These are phyloP conservation scores for Arabidopsis hybrid DNA, from an alignment of 441 rosid genomes.

Conservation along the genomic window DNA sequence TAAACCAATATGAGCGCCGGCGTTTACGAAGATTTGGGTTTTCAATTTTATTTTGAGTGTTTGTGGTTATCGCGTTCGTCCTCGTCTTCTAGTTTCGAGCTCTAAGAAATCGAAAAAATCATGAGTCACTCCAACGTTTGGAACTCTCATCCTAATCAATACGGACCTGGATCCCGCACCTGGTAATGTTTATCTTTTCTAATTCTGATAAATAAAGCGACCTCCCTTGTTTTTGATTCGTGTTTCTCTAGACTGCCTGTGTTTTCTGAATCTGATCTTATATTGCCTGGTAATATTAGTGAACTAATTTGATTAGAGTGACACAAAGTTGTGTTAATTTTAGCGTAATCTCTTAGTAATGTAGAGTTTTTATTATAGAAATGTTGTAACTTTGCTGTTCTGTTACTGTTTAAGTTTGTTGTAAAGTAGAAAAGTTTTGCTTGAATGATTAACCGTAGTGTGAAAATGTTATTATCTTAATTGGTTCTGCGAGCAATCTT, in stretches of 20 bases:
- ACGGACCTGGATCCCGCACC: constrained; percentile 54
- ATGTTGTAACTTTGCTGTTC: neutral
- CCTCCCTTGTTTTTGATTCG: neutral
- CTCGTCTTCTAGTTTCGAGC: neutral
- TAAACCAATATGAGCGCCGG: neutral
- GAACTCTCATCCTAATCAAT: constrained; percentile 57
- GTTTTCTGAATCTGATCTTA: neutral
- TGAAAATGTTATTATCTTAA: neutral
- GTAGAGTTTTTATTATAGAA: neutral
- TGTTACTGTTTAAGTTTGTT: neutral
- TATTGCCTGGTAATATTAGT: neutral
- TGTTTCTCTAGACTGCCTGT: neutral
- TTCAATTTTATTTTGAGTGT: neutral
- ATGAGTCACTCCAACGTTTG: constrained; percentile 55
- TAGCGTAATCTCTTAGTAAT: neutral
- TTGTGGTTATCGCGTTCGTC: neutral
- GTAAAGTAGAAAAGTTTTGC: neutral
- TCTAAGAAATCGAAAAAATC: neutral
- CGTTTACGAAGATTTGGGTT: constrained; percentile 11
- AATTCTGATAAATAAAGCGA: neutral
- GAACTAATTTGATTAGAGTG: neutral
- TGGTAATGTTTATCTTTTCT: constrained; percentile 41
- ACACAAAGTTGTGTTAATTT: neutral
- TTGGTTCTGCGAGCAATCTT: neutral
- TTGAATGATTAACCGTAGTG: neutral